Evolutionary conservation across 768 basidiomycete genomes (phyloP), one percentile per base, ranked within the genome.

Genomic region (Pholiota molesta): DNA sequence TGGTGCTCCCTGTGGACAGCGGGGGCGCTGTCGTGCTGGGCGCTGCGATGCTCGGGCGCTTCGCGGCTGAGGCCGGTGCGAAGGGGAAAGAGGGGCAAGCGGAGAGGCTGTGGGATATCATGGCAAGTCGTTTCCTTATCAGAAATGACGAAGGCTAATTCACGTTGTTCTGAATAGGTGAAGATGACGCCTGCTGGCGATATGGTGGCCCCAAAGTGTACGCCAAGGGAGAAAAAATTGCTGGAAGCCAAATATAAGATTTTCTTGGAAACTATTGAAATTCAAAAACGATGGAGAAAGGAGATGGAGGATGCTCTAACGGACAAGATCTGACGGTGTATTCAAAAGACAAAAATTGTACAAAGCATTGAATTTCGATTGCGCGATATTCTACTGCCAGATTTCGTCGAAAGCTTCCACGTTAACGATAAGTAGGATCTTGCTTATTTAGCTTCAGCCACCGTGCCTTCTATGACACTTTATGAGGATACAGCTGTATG

Each of bases 241-340:
- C 78, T 99, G 55, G 87, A 93, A 58, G 94, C 90, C 8, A 99
- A 99, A 79, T 99, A 97, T 76, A 88, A 85, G 73, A 95, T 98
- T 69, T 99, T 98, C 79, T 76, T 85, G 60, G 95, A 98, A 73
- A 83, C 79, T 19, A 94, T 97, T 52, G 91, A 94, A 16, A 88
- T 94, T 44, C 97, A 99, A 80, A 86, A 86, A 71, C 81, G 87
- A 61, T 98, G 95, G 97, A 84, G 93, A 63, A 77, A 78, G 65
- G 83, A 92, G 71, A 90, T 97, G 70, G 88, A 91, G 62, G 83
- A 83, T 52, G 87, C 89, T 28, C 56, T 49, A 9, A 49, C 19
- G 47, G 47, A 26, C 5, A 16, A 19, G n/a, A 21, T 44, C 5
- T 44, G 19, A 16, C 19, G 17, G n/a, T 44, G 42, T 44, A 21